These are phyloP conservation scores for Dacryopinax spathularia DNA, from an alignment of 768 basidiomycete species.

Conservation along the genomic window DNA sequence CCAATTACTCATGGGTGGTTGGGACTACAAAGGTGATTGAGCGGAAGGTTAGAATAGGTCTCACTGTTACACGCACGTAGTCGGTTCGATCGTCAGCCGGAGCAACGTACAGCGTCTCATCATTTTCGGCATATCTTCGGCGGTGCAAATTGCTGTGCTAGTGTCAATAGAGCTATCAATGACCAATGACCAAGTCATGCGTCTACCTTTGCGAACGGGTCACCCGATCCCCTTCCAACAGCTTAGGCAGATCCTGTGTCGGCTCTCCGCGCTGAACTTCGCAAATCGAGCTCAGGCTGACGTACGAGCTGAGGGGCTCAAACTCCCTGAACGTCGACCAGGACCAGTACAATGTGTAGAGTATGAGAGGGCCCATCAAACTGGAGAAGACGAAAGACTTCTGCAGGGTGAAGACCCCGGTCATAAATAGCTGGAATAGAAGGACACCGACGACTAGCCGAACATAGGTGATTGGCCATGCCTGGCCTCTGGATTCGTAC, in stretches of 20 bases:
- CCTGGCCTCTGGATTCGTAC: constrained; percentile 92
- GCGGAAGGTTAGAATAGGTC: neutral
- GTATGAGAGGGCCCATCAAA: constrained; percentile 60
- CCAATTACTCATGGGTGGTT: constrained; percentile 94
- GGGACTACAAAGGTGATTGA: constrained; percentile 41
- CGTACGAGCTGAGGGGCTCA: constrained; percentile 60
- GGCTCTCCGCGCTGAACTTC: constrained; percentile 86
- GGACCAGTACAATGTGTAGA: constrained; percentile 62
- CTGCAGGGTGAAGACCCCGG: constrained; percentile 73
- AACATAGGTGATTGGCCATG: constrained; percentile 90
- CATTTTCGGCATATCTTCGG: constrained; percentile 79
- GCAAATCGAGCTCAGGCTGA: constrained; percentile 70
- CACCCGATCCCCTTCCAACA: constrained; percentile 74
- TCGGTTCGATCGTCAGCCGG: constrained; percentile 87
- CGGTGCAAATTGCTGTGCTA: constrained; percentile 58
- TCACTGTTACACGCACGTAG: constrained; percentile 40
- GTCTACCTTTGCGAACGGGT: constrained; percentile 74
- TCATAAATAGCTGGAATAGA: constrained; percentile 94
- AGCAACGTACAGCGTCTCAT: constrained; percentile 88
- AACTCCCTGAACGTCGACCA: constrained; percentile 61
- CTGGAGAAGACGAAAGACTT: constrained; percentile 44
- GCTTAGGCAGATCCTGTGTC: constrained; percentile 56
- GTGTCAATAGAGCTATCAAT: neutral
- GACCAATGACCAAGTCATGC: neutral
- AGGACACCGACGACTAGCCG: constrained; percentile 85